Evolutionary conservation across 1,284 basidiomycete genomes (phyloP), one percentile per base, ranked within the genome.

Genomic region (Puccinia novopanici): DNA sequence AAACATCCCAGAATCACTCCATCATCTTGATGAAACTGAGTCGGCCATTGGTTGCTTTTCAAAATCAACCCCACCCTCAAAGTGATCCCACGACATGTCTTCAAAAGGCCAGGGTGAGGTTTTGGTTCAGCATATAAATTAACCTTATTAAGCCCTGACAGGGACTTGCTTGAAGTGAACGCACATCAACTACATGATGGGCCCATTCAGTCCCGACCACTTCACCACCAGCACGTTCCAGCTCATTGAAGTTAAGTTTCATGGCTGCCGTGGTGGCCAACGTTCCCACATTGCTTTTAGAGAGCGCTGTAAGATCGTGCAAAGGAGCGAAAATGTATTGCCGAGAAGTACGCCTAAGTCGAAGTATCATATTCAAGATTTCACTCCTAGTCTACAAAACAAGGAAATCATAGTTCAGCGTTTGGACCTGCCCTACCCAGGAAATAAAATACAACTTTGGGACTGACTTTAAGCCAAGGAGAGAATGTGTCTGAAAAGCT

Each of bases 181-280:
- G 67, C 74, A 92, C 92, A 88, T 92, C 92, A 57, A 98, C 91
- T 54, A 98, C 93, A 85, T 95, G 93, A 75, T 93, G 92, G 5
- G 93, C 93, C 88, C 94, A 98, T 85, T 98, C 95, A 84, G 96
- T 94, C 19, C 94, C 95, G 2, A 95, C 88, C 37, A 96, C 90
- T 84, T 92, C 92, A 0, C 92, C 93, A 27, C 94, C 95, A 17
- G 91, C 87, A 74, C 94, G 90, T 17, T 92, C 91, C 1, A 93
- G 88, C 81, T 94, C 91, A 79, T 78, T 81, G 80, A 82, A 78
- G 17, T 80, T 67, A 8, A 81, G 68, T 34, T 81, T 76, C 50
- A 82, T 72, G 24, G 84, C 84, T 42, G 82, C 85, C 17, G 84
- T 81, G 75, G 86, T 85, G 3, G 86, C 84, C 0, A 85, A 52